phyloP scores from a whole-genome alignment of 768 basidiomycete species.

The Pulveroboletus sp. region DNA sequence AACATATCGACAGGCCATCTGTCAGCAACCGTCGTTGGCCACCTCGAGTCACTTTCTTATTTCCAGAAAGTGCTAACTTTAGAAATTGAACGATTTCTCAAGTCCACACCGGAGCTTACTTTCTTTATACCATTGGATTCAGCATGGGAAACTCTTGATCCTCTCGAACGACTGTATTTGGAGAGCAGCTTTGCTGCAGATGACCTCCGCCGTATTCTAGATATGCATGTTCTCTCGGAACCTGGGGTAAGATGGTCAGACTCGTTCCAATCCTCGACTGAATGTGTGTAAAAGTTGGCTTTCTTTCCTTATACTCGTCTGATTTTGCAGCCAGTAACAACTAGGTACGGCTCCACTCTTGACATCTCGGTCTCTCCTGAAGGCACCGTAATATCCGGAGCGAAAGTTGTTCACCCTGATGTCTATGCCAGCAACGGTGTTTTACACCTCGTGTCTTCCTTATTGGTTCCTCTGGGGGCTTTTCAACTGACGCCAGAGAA shows the following conservation, averaged over 20 bases:
- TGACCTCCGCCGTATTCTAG: conserved; percentile 73
- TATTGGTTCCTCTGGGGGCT: conserved; percentile 73
- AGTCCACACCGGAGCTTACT: conserved; percentile 69
- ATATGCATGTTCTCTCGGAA: conserved; percentile 66
- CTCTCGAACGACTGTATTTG: conserved; percentile 79
- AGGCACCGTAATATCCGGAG: conserved; percentile 51
- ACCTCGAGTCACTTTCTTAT: conserved; percentile 62
- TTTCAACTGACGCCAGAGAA: conserved; percentile 90
- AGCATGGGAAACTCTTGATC: conserved; percentile 77
- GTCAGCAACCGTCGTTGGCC: conserved; percentile 56
- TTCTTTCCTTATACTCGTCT: conserved; percentile 3
- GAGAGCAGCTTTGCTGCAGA: conserved; percentile 82
- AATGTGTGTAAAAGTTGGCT: conserved; percentile 41
- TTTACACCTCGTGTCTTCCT: conserved; percentile 78
- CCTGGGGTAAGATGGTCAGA: conserved; percentile 63
- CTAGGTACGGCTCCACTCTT: conserved; percentile 61
- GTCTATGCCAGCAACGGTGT: conserved; percentile 95
- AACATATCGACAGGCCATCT: not conserved
- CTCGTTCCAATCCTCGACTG: conserved; percentile 46
- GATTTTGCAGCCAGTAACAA: conserved; percentile 51
- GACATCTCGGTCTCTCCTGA: conserved; percentile 52
- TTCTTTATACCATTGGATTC: conserved; percentile 83
- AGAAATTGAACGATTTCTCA: conserved; percentile 52
- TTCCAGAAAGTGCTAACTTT: conserved; percentile 67
- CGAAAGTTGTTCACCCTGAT: conserved; percentile 67